A percentile compares a stretch with the other conserved stretches of the same genome.
Evolutionary conservation across 495 filamentous ascomycete genomes (phyloP).

Genomic region (Talaromyces thailandensis): DNA sequence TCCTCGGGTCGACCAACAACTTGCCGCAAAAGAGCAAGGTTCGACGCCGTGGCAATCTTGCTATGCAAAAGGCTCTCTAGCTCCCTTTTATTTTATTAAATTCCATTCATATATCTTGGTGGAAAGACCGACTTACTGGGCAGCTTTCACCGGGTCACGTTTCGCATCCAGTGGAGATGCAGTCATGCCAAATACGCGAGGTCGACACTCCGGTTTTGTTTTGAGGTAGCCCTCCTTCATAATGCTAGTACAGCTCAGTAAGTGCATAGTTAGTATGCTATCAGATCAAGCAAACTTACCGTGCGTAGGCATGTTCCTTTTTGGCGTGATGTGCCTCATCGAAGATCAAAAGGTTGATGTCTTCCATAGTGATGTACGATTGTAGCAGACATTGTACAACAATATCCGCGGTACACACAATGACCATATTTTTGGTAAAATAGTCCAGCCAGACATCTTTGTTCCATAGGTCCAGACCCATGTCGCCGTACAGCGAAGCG

Average conservation of each 20-base stretch:
- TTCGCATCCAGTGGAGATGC: slow-evolving; percentile 91
- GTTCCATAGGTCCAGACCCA: slow-evolving; percentile 58
- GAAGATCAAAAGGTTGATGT: slow-evolving; percentile 88
- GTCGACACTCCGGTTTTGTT: slow-evolving; percentile 38
- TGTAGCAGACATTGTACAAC: slow-evolving; percentile 69
- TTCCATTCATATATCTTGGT: neutral
- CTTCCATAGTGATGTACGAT: slow-evolving; percentile 70
- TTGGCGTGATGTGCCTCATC: slow-evolving; percentile 97
- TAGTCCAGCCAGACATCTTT: slow-evolving; percentile 60
- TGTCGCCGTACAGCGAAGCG: slow-evolving; percentile 67
- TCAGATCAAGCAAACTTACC: slow-evolving; percentile 24
- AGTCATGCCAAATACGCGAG: slow-evolving; percentile 93
- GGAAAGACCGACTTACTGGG: slow-evolving; percentile 31
- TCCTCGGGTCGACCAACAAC: slow-evolving; percentile 54
- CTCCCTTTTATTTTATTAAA: slow-evolving; percentile 34
- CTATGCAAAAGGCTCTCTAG: slow-evolving; percentile 72
- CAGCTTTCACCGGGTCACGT: slow-evolving; percentile 58
- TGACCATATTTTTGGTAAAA: slow-evolving; percentile 66
- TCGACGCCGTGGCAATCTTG: slow-evolving; percentile 73
- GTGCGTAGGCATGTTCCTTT: slow-evolving; percentile 85
- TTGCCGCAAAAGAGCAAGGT: slow-evolving; percentile 51
- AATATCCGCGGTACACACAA: slow-evolving; percentile 91
- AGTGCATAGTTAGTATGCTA: neutral
- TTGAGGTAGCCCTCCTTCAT: slow-evolving; percentile 76
- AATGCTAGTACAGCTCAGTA: slow-evolving; percentile 41